Base-by-base conservation (phyloP, 2,329 filamentous ascomycete species). In the Thelonectria discophora region DNA sequence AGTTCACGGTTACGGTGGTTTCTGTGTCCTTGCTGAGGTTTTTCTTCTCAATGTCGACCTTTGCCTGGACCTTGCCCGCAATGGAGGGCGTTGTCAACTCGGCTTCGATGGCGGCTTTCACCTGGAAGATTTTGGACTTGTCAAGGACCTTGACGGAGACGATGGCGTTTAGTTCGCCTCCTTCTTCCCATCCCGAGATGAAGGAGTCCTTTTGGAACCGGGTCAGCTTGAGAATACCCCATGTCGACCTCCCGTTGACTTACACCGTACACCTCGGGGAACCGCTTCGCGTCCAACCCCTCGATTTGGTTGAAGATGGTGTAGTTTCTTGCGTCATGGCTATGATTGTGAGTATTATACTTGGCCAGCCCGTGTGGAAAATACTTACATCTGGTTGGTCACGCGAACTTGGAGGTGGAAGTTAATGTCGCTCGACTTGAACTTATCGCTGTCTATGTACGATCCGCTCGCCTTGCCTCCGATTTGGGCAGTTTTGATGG, bases 391-490 rank as follows among this genome's bases (percentile, higher is more conserved):
- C 27, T 60, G 45, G 17, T 60, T 60, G n/a, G 18, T 40, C 3
- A 60, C 51, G 10, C 55, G 55, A 24, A 60, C 43, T 17, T 42
- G 21, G 4, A 60, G 9, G 21, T 24, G 18, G 20, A 60, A 55
- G 45, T 50, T 60, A 12, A 60, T 32, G 24, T 60, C 57, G 18
- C 50, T 55, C 4, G 11, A 5, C 17, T 60, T 60, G 57, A 60
- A 50, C 34, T 60, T 60, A 21, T 60, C 45, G 34, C 43, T 49
- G 50, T 60, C 51, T 17, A 55, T 37, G 17, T 18, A 60, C 4
- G 57, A 60, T 2, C 57, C 57, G 15, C 21, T 55, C 13, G 34
- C 51, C 13, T 21, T 27, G 2, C 50, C 57, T 12, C 51, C 51
- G 32, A 60, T 55, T 2, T 32, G 34, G 6, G 43, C 57, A 8